Base-by-base conservation (phyloP, 139 green algal species). In the Chlamydomonas sphaeroides region DNA sequence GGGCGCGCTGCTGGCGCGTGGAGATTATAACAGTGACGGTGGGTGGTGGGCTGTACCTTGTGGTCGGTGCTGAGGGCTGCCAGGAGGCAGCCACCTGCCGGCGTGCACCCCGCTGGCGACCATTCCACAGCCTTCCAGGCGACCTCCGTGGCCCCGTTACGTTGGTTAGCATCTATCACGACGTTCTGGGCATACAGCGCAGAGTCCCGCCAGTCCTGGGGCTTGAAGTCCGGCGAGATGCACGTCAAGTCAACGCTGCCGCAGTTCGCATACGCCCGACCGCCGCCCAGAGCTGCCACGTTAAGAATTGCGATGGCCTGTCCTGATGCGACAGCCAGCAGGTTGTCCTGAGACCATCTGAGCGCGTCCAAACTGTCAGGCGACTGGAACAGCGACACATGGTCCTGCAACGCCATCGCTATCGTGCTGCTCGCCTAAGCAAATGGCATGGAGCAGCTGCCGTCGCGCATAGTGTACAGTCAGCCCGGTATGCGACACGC, bases 331-430 rank as follows among this genome's bases (percentile, higher is more conserved):
- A 80, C 61, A 7, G 74, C 74, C 59, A 80, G 21, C 30, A 80
- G 23, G 42, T 80, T 80, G 39, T 80, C 74, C 25, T 70, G 39
- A 1, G 74, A 80, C 74, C 74, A 80, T 61, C 56, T 70, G 18
- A 61, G 56, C 23, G 59, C 70, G 30, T 80, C 74, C 8, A 61
- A 36, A 8, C 26, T 39, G 7, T 57, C 28, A 10, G 74, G 74
- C 18, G 41, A 32, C 42, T 80, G 61, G 59, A 63, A 80, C 4
- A 80, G n/a, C n/a, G n/a, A n/a, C n/a, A n/a, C n/a, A n/a, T n/a
- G n/a, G n/a, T n/a, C n/a, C n/a, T n/a, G n/a, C n/a, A n/a, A n/a
- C n/a, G n/a, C n/a, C n/a, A n/a, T n/a, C n/a, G n/a, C n/a, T n/a
- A n/a, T n/a, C n/a, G n/a, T n/a, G n/a, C n/a, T n/a, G n/a, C n/a